Evolutionary conservation across 805 yeast species (phyloP), one percentile per base, ranked within the genome.

Genomic region (Candida stauntonica): DNA sequence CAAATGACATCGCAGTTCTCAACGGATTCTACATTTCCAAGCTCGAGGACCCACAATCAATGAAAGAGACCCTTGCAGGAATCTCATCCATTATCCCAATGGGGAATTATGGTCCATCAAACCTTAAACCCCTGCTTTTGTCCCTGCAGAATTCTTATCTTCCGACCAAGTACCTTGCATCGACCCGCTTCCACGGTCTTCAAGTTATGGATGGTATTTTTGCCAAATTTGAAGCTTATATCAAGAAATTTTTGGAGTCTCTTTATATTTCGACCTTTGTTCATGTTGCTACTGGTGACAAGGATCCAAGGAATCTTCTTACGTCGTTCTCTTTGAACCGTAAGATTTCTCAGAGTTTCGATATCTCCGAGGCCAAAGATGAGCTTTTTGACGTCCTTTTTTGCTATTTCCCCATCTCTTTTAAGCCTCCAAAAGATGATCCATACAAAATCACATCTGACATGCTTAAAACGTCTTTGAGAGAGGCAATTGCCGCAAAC

Each of bases 351-450:
- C 86, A 91, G 50, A 57, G 66, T 5, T 53, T 87, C 31, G 62
- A 66, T 3, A 66, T 75, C 35, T 47, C 60, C 29, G 57, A 60
- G n/a, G 63, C 58, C 52, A 54, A 73, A 23, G 81, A 82, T 47
- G 86, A 85, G 8, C 58, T 93, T 42, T 94, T 89, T 57, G 99
- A 93, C 57, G 77, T 84, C 26, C 69, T 86, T 29, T 94, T 91
- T 57, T 93, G 99, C 61, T 93, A 93, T 63, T 93, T 91, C 65
- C 99, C 99, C 11, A 89, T 93, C 30, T 84, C 96, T 1, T 93
- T 94, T 63, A 80, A 79, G 41, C 96, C 98, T 2, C 96, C 98
- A 4, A 75, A 79, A 33, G 86, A 86, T 58, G 96, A 91, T 51
- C 89, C 93, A 0, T 87, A 88, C 57, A 77, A 80, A 45, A 84